phyloP scores from a whole-genome alignment of 2,329 filamentous ascomycete species.

The Hypoxylon sp. region DNA sequence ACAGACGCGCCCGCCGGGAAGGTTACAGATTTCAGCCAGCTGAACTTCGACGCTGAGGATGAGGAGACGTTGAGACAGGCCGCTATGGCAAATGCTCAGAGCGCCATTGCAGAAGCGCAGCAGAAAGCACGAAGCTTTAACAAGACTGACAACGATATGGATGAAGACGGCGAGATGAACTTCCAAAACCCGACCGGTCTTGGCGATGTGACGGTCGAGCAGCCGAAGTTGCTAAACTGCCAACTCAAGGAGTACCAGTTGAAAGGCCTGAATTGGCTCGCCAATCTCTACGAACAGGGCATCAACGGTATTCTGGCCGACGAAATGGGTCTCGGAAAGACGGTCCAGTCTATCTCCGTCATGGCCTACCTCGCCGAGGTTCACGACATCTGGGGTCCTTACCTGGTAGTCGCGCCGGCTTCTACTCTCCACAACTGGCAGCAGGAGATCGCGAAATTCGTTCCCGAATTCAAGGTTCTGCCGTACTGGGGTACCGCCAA shows the following conservation, averaged over 20 bases:
- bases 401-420: constrained; percentile 94
- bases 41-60: constrained; percentile 96
- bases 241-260: constrained; percentile 99
- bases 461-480: constrained; percentile 93
- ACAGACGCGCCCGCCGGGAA: constrained; percentile 72
- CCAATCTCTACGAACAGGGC: constrained; percentile 98
- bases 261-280: constrained; percentile 99
- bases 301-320: constrained; percentile 99
- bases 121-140: constrained; percentile 95
- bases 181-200: constrained; percentile 98
- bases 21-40: constrained; percentile 93
- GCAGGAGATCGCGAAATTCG: constrained; percentile 95
- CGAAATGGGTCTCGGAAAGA: constrained; percentile 99
- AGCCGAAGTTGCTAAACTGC: constrained; percentile 92
- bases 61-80: constrained; percentile 85
- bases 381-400: constrained; percentile 98
- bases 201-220: constrained; percentile 92
- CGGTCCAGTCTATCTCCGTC: constrained; percentile 97
- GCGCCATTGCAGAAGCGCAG: constrained; percentile 94
- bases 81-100: constrained; percentile 95
- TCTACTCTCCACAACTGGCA: constrained; percentile 99
- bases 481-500: constrained; percentile 97
- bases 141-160: constrained; percentile 76
- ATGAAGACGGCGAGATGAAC: constrained; percentile 98
- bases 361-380: constrained; percentile 99